Evolutionary conservation across 345 rosid genomes (phyloP).

Genomic region (Murraya paniculata): DNA sequence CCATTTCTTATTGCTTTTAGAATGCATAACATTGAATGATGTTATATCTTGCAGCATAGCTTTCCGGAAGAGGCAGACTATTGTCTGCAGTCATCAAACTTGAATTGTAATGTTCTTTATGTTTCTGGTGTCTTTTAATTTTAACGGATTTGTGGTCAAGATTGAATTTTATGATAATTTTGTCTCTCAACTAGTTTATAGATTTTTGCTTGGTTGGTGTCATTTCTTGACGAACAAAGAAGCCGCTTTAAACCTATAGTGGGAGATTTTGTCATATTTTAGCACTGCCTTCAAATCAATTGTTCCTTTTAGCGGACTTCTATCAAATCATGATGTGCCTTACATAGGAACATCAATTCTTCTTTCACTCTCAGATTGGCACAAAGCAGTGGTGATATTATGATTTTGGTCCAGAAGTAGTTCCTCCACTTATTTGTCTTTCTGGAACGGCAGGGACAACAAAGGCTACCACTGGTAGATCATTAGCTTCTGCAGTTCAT

Average conservation of each 20-base stretch:
- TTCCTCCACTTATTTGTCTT: slow-evolving; percentile 92
- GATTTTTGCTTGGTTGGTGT: neutral
- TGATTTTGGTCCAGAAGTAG: slow-evolving; percentile 93
- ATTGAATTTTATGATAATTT: neutral
- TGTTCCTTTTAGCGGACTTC: neutral
- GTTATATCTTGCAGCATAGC: neutral
- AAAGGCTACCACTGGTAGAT: slow-evolving; percentile 91
- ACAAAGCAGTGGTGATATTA: slow-evolving; percentile 96
- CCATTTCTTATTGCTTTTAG: neutral
- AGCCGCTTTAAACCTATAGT: neutral
- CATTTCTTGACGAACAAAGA: neutral
- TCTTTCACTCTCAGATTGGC: slow-evolving; percentile 56
- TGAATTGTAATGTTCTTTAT: neutral
- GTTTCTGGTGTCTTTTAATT: neutral
- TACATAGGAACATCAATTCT: neutral
- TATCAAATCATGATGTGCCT: slow-evolving; percentile 7
- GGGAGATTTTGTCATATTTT: neutral
- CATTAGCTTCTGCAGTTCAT: slow-evolving; percentile 26
- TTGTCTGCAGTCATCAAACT: neutral
- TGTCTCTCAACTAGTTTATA: neutral
- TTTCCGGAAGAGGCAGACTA: neutral
- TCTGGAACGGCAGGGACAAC: slow-evolving; percentile 96
- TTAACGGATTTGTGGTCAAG: neutral
- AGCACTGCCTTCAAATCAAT: neutral
- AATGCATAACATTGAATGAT: neutral